A percentile compares a stretch with the other conserved stretches of the same genome.
These are phyloP conservation scores for Dothistroma septosporum DNA, from an alignment of 2,329 filamentous ascomycete species.

Conservation along the genomic window DNA sequence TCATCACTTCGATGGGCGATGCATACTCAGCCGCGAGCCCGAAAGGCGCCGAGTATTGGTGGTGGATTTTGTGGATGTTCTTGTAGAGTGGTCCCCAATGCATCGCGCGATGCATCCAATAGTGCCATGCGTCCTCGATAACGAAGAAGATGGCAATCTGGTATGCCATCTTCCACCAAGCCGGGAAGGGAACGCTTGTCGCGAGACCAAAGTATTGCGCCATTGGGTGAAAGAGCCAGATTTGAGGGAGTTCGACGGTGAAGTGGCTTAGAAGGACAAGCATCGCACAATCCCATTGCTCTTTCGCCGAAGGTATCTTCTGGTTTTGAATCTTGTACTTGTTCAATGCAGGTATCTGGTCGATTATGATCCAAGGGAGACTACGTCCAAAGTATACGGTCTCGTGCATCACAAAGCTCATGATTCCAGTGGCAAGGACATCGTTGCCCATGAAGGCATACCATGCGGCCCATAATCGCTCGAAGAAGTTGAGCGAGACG, in stretches of 20 bases:
- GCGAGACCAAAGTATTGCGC: slow-evolving; percentile 87
- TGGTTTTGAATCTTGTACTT: slow-evolving; percentile 88
- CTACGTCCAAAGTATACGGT: slow-evolving; percentile 87
- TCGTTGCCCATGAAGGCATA: slow-evolving; percentile 99
- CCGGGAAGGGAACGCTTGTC: slow-evolving; percentile 85
- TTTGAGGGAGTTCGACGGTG: slow-evolving; percentile 96
- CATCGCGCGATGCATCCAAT: slow-evolving; percentile 88
- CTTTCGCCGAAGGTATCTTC: slow-evolving; percentile 87
- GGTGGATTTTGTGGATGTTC: slow-evolving; percentile 96
- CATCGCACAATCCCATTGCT: slow-evolving; percentile 91
- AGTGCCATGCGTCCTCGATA: slow-evolving; percentile 96
- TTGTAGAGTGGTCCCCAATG: slow-evolving; percentile 96
- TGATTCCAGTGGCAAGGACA: slow-evolving; percentile 89
- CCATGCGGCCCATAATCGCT: slow-evolving; percentile 92
- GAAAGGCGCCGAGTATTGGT: slow-evolving; percentile 97
- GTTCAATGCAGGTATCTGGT: slow-evolving; percentile 79
- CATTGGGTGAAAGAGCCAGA: slow-evolving; percentile 98
- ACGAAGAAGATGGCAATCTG: slow-evolving; percentile 95
- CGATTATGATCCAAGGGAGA: slow-evolving; percentile 89
- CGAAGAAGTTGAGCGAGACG: slow-evolving; percentile 77
- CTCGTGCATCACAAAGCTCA: slow-evolving; percentile 97
- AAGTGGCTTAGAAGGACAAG: slow-evolving; percentile 94
- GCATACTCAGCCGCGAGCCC: slow-evolving; percentile 96
- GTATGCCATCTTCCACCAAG: slow-evolving; percentile 76
- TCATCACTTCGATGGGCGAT: slow-evolving; percentile 94